These are phyloP conservation scores for Ophidiomyces ophidiicola DNA, from an alignment of 2,329 filamentous ascomycete genomes.

Conservation along the genomic window DNA sequence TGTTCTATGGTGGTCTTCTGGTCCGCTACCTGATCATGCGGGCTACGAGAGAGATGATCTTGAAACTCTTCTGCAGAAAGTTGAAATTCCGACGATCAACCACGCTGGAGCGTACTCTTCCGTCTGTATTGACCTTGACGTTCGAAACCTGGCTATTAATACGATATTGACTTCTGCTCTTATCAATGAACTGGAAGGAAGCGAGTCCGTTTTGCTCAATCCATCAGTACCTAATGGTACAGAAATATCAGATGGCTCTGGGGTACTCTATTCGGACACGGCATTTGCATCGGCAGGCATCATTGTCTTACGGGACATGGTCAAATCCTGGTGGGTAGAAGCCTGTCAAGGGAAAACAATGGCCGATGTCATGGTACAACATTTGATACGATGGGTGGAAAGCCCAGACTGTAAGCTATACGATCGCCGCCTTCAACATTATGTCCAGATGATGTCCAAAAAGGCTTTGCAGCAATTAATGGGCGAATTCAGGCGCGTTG, in stretches of 20 bases:
- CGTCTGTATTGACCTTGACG: conserved; percentile 87
- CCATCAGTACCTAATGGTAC: conserved; percentile 52
- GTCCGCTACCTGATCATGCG: conserved; percentile 81
- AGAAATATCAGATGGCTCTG: conserved; percentile 48
- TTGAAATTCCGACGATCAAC: conserved; percentile 87
- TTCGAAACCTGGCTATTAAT: conserved; percentile 93
- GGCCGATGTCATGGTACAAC: conserved; percentile 95
- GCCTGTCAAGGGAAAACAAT: conserved; percentile 81
- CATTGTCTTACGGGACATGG: conserved; percentile 88
- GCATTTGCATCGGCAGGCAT: conserved; percentile 90
- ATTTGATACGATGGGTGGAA: conserved; percentile 94
- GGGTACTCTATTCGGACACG: conserved; percentile 68
- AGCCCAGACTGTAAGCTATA: conserved; percentile 89
- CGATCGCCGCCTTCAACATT: conserved; percentile 86
- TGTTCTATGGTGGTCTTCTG: conserved; percentile 90
- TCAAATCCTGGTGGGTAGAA: conserved; percentile 96
- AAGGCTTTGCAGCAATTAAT: conserved; percentile 96
- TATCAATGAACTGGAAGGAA: conserved; percentile 89
- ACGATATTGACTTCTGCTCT: conserved; percentile 93
- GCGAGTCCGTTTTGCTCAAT: conserved; percentile 76
- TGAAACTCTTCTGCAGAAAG: conserved; percentile 65
- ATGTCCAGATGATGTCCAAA: conserved; percentile 96
- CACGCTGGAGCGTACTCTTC: conserved; percentile 88
- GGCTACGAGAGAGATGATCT: conserved; percentile 92
- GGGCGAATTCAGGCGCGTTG: conserved; percentile 88